Base-by-base conservation (phyloP, 805 yeast species). In the Pichia cabralensis region DNA sequence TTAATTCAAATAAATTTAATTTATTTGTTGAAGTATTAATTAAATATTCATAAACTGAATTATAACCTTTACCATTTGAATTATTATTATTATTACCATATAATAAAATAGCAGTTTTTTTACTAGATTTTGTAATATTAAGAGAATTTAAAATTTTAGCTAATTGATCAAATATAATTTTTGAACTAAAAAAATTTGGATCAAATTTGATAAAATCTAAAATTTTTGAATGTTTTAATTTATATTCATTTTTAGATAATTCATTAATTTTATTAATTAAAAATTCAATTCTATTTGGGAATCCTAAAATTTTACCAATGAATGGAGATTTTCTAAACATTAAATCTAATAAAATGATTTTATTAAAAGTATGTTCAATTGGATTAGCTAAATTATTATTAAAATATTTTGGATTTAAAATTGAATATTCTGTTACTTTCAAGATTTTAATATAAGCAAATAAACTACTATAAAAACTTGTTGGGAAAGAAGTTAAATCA, bases 31-130 rank as follows among this genome's bases (percentile, higher is more conserved):
- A 34, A 4, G 55, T 44, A 28, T 42, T 49, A 9, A 42, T 32
- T 17, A 53, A 43, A 34, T 46, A 54, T 37, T 55, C 56, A 17
- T 38, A 27, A 22, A 53, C 41, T 8, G 49, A 39, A 22, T 39
- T 42, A 33, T 52, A 47, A 23, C 38, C 38, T n/a, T n/a, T n/a
- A 6, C 40, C 27, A 18, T 36, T 39, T 14, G 12, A 20, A 34
- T 35, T 14, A 22, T 30, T 28, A 30, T 22, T 23, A n/a, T 25
- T 15, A 18, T 6, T 12, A 6, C 35, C 41, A 28, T 32, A 38
- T 10, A 38, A 23, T 20, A 27, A 20, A 5, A n/a, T 13, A 4
- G 38, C 39, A 10, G 41, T 35, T 15, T 27, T 16, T 5, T 26
- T 22, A 15, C 33, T 24, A 5, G 44, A 41, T 30, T 41, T 38